Percentiles rank a stretch among this genome's conserved stretches.
These are phyloP conservation scores for Chrysochromulina tobinii DNA, from an alignment of 78 protist genomes.

Conservation along the genomic window DNA sequence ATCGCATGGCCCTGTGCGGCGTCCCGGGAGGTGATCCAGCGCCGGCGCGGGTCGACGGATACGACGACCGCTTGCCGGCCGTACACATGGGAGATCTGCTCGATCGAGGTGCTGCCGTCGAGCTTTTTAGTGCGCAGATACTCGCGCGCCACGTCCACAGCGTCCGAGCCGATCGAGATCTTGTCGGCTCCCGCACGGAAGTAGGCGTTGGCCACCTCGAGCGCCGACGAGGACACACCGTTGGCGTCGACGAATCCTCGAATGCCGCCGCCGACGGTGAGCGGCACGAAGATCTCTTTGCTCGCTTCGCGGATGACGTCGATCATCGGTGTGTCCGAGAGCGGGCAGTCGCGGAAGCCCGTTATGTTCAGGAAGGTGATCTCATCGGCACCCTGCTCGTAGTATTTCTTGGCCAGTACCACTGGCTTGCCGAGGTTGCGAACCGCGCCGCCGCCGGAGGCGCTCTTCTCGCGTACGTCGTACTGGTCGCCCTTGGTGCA, in stretches of 20 bases:
- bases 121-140: too few relatives aligned
- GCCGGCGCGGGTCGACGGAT: conserved; percentile 70
- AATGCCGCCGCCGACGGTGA: conserved; percentile 81
- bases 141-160: not conserved
- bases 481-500: conserved; percentile 81
- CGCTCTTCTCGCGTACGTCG: conserved; percentile 56
- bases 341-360: conserved; percentile 54
- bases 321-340: not conserved
- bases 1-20: not conserved
- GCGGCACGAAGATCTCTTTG: conserved; percentile 64
- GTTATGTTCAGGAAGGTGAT: conserved; percentile 67
- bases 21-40: not conserved
- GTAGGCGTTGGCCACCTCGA: conserved; percentile 72
- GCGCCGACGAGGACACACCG: conserved; percentile 49
- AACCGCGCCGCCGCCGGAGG: conserved; percentile 28
- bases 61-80: conserved; percentile 77
- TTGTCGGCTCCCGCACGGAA: conserved; percentile 81
- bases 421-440: conserved; percentile 83
- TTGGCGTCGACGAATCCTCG: conserved; percentile 17
- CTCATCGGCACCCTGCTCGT: conserved; percentile 79
- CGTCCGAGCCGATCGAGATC: conserved; percentile 66
- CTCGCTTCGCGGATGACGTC: conserved; percentile 32
- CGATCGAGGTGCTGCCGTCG: conserved; percentile 22
- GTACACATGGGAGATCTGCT: conserved; percentile 51
- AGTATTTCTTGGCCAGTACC: conserved; percentile 62